Evolutionary conservation across 768 basidiomycete species (phyloP).

Genomic region (Leucocoprinus leucothites): DNA sequence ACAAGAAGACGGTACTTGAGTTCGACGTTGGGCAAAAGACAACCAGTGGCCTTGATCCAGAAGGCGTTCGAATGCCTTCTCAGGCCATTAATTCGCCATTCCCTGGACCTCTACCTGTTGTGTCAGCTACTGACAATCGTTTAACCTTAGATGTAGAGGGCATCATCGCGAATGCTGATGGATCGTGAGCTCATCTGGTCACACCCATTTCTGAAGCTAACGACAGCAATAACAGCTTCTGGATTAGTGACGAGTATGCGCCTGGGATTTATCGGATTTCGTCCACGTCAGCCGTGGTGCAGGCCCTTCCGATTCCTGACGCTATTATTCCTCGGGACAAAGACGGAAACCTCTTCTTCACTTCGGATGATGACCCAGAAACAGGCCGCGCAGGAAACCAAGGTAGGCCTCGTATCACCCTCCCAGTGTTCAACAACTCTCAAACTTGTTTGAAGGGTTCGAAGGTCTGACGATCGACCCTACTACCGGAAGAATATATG

Average conservation of each 20-base stretch:
- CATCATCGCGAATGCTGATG: conserved; percentile 53
- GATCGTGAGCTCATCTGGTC: conserved; percentile 51
- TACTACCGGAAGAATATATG: conserved; percentile 49
- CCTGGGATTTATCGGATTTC: conserved; percentile 60
- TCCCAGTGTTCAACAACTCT: not conserved
- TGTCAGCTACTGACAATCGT: conserved; percentile 37
- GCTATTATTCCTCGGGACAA: conserved; percentile 50
- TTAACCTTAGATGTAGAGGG: conserved; percentile 59
- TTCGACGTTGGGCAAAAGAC: conserved; percentile 41
- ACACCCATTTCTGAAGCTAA: not conserved
- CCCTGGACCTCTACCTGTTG: conserved; percentile 46
- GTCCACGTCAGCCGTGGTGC: conserved; percentile 42
- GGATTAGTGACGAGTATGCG: conserved; percentile 70
- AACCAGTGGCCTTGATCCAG: conserved; percentile 57
- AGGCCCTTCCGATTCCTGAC: conserved; percentile 55
- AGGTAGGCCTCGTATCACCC: conserved; percentile 27
- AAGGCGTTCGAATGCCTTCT: conserved; percentile 39
- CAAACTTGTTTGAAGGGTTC: conserved; percentile 36
- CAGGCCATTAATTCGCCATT: conserved; percentile 16
- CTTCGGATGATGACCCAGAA: conserved; percentile 40
- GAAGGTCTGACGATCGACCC: conserved; percentile 56
- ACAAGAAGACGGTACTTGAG: conserved; percentile 47
- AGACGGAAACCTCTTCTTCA: conserved; percentile 49
- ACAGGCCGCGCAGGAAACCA: conserved; percentile 57
- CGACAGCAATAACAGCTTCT: conserved; percentile 35